Evolutionary conservation across 139 green algal species (phyloP).

Genomic region (Klebsormidium nitens): DNA sequence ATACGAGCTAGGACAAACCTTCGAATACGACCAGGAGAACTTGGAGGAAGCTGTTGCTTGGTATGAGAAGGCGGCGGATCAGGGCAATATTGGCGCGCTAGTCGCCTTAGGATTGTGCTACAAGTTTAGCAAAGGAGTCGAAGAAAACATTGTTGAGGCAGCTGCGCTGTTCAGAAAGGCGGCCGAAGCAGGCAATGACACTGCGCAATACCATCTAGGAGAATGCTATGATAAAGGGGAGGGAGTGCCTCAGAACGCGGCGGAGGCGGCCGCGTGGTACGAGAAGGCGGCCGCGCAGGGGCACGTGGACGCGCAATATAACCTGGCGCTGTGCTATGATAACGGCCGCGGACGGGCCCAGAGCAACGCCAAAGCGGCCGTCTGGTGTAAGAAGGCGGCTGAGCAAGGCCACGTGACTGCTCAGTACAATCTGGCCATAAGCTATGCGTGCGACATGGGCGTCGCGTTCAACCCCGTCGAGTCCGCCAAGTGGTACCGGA

Average conservation of each 20-base stretch:
- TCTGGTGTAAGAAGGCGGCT: slow-evolving; percentile 11
- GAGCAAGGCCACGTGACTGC: slow-evolving; percentile 11
- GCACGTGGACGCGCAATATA: slow-evolving; percentile 16
- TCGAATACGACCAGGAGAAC: slow-evolving; percentile 21
- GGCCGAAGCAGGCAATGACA: slow-evolving; percentile 2
- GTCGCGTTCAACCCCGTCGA: too few relatives aligned
- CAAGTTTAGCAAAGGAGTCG: background rate
- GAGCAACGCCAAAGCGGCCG: slow-evolving; percentile 5
- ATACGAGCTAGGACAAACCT: too few relatives aligned
- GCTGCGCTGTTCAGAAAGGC: background rate
- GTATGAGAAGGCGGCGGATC: slow-evolving; percentile 16
- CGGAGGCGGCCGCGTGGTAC: slow-evolving; percentile 14
- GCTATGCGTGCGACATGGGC: too few relatives aligned
- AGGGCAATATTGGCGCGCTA: background rate
- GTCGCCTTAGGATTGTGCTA: background rate
- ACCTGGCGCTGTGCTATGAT: slow-evolving; percentile 20
- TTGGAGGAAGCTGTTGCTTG: slow-evolving; percentile 14
- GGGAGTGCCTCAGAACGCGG: slow-evolving; percentile 16
- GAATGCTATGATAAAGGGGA: slow-evolving; percentile 16
- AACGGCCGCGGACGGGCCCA: slow-evolving; percentile 13
- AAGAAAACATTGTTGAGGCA: background rate
- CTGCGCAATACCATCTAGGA: slow-evolving; percentile 16
- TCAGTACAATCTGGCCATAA: slow-evolving; percentile 24
- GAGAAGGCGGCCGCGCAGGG: slow-evolving; percentile 15
- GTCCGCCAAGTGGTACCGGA: slow-evolving; percentile 7